Evolutionary conservation across 1,139 yeast species (phyloP), one percentile per base, ranked within the genome.

Genomic region (Saccharomyces hybrid): DNA sequence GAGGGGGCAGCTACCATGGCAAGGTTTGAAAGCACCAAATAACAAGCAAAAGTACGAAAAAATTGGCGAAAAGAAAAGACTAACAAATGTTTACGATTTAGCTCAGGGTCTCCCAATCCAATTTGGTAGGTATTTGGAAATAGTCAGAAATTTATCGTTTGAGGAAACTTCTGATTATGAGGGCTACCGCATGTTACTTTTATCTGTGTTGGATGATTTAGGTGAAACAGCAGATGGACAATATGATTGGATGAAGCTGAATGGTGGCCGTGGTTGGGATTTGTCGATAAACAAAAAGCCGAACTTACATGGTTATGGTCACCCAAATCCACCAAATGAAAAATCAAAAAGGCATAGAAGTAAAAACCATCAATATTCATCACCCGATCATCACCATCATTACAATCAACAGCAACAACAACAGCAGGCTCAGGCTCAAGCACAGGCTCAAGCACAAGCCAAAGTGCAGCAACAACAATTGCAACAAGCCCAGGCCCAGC

Each of bases 1-100:
- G 71, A 83, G 97, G 60, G 99, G 99, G 46, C 88, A 95, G 25
- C 78, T 93, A 68, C 99, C 99, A 53, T 93, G 99, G 99, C 99
- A 93, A 75, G 99, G 99, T 13, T 81, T 93, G 66, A 90, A 85
- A 68, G 93, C 93, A 1, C 91, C 91, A 51, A 85, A 89, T 9
- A 86, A 86, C 71, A 86, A 86, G 70, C 86, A 84, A 59, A 86
- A 86, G 69, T 86, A 86, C 69, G 95, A 86, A 68, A 86, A 85
- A 66, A 86, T 86, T 64, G 95, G 95, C 48, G 83, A 84, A 65
- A 86, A 85, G 72, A 86, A 86, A 66, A 83, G 86, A 69, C 75
- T 83, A 2, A 86, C 95, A 0, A 81, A 85, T 44, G 81, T 85
- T 48, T 77, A 78, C 62, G 91, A 85, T 62, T 73, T 86, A 55